These are phyloP conservation scores for Colletotrichum echinochloae DNA, from an alignment of 2,329 filamentous ascomycete species.

Conservation along the genomic window DNA sequence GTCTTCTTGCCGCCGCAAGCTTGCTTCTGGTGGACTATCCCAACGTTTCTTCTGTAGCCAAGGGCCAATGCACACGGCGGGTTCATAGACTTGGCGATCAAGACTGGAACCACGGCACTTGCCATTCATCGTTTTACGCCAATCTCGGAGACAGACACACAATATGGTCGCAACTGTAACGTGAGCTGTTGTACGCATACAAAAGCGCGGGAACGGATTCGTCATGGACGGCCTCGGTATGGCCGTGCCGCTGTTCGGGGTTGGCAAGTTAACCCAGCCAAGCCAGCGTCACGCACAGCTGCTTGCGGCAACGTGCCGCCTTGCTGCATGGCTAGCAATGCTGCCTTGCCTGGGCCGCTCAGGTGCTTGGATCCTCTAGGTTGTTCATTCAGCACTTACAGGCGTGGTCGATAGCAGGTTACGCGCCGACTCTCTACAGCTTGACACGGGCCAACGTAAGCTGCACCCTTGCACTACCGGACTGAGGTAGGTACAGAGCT, in stretches of 20 bases:
- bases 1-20: not conserved
- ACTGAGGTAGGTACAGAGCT: slow-evolving; percentile 1
- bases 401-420: not conserved
- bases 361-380: not conserved
- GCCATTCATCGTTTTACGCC: not conserved
- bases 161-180: not conserved
- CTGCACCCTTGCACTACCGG: slow-evolving; percentile 2
- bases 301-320: slow-evolving; percentile 19
- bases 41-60: not conserved
- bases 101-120: not conserved
- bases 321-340: not conserved
- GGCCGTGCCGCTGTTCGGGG: not conserved
- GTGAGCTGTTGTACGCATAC: not conserved
- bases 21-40: not conserved
- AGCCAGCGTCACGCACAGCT: not conserved
- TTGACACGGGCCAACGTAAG: not conserved
- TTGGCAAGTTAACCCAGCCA: not conserved
- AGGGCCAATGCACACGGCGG: not conserved
- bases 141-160: not conserved
- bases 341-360: not conserved
- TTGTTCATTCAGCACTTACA: not conserved
- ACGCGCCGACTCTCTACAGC: slow-evolving; percentile 9
- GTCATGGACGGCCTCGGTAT: not conserved
- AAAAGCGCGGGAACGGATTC: not conserved
- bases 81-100: not conserved